phyloP scores from a whole-genome alignment of 2,329 filamentous ascomycete species.

The Colletotrichum tabaci region DNA sequence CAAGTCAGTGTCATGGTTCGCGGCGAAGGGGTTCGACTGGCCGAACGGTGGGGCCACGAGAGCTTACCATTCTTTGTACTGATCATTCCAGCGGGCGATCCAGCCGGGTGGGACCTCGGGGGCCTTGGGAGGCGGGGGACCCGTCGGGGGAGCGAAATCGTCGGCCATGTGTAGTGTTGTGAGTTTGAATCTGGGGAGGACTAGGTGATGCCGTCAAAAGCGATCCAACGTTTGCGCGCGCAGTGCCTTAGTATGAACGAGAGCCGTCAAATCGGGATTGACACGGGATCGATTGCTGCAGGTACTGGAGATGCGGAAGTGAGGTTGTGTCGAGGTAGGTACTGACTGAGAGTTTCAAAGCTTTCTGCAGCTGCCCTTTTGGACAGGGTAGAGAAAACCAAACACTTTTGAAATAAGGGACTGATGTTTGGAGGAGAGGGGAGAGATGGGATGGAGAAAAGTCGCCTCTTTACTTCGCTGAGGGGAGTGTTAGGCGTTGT shows the following conservation, averaged over 20 bases:
- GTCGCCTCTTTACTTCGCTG: conserved; percentile 5
- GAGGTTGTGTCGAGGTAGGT: conserved; percentile 1
- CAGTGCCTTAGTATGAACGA: conserved; percentile 2
- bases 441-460: conserved; percentile 1
- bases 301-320: neutral
- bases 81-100: conserved; percentile 87
- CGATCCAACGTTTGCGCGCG: neutral
- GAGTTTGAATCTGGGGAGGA: neutral
- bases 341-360: conserved; percentile 5
- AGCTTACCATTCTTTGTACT: conserved; percentile 86
- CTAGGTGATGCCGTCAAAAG: neutral
- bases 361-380: conserved; percentile 12
- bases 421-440: conserved; percentile 8
- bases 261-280: neutral
- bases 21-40: neutral
- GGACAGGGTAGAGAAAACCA: neutral
- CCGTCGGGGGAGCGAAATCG: conserved; percentile 67
- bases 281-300: neutral
- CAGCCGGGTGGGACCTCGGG: conserved; percentile 80
- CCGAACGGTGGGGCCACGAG: too few species aligned
- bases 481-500: conserved; percentile 32
- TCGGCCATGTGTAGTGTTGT: conserved; percentile 63
- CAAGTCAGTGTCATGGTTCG: conserved; percentile 38
- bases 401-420: conserved; percentile 4
- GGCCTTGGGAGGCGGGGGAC: conserved; percentile 71